Evolutionary conservation across 2,329 filamentous ascomycete species (phyloP), one percentile per base, ranked within the genome.

Genomic region (Nigrospora sphaerica): DNA sequence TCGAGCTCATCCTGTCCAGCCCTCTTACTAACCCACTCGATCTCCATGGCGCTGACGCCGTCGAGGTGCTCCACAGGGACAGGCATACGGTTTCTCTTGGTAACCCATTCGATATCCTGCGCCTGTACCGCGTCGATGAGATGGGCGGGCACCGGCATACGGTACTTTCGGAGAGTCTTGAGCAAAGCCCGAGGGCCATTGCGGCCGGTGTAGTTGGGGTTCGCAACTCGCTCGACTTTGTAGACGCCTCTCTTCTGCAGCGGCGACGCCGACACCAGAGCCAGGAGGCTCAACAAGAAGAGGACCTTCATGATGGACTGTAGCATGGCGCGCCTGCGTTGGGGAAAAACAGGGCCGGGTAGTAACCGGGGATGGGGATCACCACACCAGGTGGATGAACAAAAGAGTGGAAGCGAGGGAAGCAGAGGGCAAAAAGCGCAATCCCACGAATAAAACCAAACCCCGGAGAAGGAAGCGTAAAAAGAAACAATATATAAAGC

Each of bases 161-260:
- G 56, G 45, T 62, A 62, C 49, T 62, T 62, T 19, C 57, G 52
- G n/a, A 62, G 53, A 14, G 59, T 56, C 47, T 62, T 62, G 14
- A 61, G 47, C 23, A 62, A 49, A 18, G 58, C 54, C 46, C 57
- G 52, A 35, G 59, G 59, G 4, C 60, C 60, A 47, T 62, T 61
- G 19, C 52, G 55, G n/a, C 57, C 57, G 19, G 49, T 52, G 32
- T 50, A 57, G 42, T 57, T 55, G n/a, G 58, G 60, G 41, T 62
- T 62, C 34, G 54, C 32, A 12, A 61, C 56, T 45, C 59, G 54
- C 44, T 62, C 59, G 35, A 62, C 59, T 43, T 62, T 62, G 51
- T 56, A 62, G 32, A 59, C 52, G 13, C 60, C 60, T 46, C 60
- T 54, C 52, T 62, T 62, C 44, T 61, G 55, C 41, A 62, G 50